These are phyloP conservation scores for Artemisia argyi DNA, from an alignment of 129 eudicot species.

Conservation along the genomic window DNA sequence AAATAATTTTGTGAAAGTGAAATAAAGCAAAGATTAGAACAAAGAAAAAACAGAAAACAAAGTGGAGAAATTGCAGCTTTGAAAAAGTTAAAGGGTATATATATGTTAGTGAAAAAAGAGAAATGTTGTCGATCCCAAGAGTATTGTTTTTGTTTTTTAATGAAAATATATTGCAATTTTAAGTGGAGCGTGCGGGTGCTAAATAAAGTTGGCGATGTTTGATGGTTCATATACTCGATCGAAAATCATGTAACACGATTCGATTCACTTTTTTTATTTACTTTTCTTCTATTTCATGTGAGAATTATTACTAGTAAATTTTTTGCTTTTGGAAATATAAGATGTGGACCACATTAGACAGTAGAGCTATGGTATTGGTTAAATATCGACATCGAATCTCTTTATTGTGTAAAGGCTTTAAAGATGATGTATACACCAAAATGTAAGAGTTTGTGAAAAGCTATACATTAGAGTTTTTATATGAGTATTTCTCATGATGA, in stretches of 20 bases:
- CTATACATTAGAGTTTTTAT: too few relatives aligned
- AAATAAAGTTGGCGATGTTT: not conserved
- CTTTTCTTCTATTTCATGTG: slow-evolving; percentile 4
- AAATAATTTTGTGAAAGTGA: slow-evolving; percentile 10
- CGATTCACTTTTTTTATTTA: not conserved
- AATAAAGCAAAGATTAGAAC: not conserved
- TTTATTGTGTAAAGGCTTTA: too few relatives aligned
- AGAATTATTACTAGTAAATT: too few relatives aligned
- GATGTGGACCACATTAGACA: not conserved
- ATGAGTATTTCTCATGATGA: too few relatives aligned
- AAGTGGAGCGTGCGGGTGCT: slow-evolving; percentile 1
- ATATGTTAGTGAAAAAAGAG: slow-evolving; percentile 19
- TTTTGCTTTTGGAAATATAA: not conserved
- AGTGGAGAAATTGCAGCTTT: slow-evolving; percentile 39
- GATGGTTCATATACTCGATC: not conserved
- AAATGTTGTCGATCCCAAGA: slow-evolving; percentile 33
- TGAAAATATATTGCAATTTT: not conserved
- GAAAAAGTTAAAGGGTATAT: slow-evolving; percentile 29
- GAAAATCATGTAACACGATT: not conserved
- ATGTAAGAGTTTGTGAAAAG: too few relatives aligned
- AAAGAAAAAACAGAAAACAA: slow-evolving; percentile 20
- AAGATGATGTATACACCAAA: too few relatives aligned
- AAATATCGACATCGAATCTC: too few relatives aligned
- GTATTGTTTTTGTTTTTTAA: not conserved
- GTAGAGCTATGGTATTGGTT: not conserved